Evolutionary conservation across 371 early-diverging fungal species (phyloP).

Genomic region (Batkoa obscura): DNA sequence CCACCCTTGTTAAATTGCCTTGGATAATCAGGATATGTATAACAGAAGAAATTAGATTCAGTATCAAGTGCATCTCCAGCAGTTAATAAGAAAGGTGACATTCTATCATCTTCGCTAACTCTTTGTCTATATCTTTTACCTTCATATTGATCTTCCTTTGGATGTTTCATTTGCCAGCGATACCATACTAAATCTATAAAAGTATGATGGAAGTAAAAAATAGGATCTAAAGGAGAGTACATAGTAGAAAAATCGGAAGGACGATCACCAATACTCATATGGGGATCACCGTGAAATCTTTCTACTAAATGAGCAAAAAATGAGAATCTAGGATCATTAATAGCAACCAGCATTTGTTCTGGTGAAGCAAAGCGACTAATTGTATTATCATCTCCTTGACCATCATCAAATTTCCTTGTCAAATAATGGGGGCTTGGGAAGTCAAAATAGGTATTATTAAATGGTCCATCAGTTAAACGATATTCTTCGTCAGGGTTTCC

Average conservation of each 20-base stretch:
- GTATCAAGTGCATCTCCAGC: background rate
- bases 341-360: background rate
- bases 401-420: background rate
- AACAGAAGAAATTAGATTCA: background rate
- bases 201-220: slow-evolving; percentile 25
- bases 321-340: background rate
- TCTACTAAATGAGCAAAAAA: background rate
- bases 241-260: slow-evolving; percentile 15
- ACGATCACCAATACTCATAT: slow-evolving; percentile 13
- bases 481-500: slow-evolving; percentile 1
- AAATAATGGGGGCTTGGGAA: background rate
- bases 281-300: background rate
- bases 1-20: too few relatives aligned
- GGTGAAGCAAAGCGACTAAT: background rate
- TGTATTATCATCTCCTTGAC: background rate
- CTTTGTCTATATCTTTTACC: background rate
- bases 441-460: background rate
- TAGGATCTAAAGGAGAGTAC: slow-evolving; percentile 21
- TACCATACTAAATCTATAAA: slow-evolving; percentile 26
- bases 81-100: background rate
- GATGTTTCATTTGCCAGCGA: slow-evolving; percentile 14
- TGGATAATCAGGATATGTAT: background rate
- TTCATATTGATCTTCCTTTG: background rate
- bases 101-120: background rate
- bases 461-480: background rate